These are phyloP conservation scores for Talaromyces thailandensis DNA, from an alignment of 495 filamentous ascomycete species.

Conservation along the genomic window DNA sequence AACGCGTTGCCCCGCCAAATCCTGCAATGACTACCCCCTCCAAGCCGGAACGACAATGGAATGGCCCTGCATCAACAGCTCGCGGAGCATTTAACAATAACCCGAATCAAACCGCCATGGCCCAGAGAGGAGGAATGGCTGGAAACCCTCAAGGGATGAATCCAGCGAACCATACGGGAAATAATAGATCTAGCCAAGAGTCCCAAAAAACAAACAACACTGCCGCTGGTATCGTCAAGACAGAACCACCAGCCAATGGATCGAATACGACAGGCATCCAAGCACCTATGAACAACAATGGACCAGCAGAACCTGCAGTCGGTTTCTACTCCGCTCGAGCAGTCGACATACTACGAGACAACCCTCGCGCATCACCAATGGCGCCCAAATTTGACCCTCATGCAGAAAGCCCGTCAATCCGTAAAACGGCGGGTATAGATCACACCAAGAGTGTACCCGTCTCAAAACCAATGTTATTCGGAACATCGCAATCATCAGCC, in stretches of 20 bases:
- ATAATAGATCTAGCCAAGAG: background rate
- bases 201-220: background rate
- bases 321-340: conserved; percentile 75
- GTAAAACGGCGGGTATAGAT: conserved; percentile 83
- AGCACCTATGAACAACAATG: conserved; percentile 2
- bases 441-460: conserved; percentile 65
- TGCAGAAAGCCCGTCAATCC: conserved; percentile 76
- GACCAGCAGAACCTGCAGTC: conserved; percentile 23
- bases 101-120: background rate
- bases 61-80: conserved; percentile 9
- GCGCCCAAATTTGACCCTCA: conserved; percentile 69
- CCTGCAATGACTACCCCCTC: conserved; percentile 29
- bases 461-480: conserved; percentile 29
- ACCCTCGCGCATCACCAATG: conserved; percentile 29
- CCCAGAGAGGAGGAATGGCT: background rate
- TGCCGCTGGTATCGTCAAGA: background rate
- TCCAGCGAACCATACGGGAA: background rate
- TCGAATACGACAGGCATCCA: background rate
- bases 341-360: conserved; percentile 41
- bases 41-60: conserved; percentile 30
- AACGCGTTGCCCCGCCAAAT: conserved; percentile 14
- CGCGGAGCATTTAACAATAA: background rate
- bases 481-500: conserved; percentile 20
- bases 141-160: background rate
- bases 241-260: background rate